phyloP scores from a whole-genome alignment of 2,329 filamentous ascomycete species.

The Scedosporium minutisporum region DNA sequence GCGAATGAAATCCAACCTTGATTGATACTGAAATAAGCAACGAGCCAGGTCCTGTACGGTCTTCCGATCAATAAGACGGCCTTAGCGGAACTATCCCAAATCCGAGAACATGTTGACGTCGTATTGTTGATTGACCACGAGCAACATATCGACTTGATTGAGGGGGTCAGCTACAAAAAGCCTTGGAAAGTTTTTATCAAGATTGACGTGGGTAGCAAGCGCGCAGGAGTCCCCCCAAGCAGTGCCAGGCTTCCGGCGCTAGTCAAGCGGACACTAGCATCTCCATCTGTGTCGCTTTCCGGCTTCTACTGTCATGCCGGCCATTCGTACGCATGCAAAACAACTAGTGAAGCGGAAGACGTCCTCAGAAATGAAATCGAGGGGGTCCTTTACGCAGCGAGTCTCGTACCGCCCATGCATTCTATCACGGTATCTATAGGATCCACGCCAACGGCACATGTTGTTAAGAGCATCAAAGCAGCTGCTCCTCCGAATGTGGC shows the following conservation, averaged over 20 bases:
- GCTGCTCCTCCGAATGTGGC: constrained; percentile 19
- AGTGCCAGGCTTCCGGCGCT: constrained; percentile 17
- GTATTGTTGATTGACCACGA: constrained; percentile 27
- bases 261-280: constrained; percentile 18
- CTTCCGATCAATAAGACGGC: constrained; percentile 27
- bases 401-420: constrained; percentile 16
- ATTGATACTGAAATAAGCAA: neutral
- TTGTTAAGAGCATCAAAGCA: constrained; percentile 20
- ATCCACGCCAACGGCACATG: constrained; percentile 26
- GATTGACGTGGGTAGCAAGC: constrained; percentile 24
- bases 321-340: constrained; percentile 24
- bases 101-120: constrained; percentile 21
- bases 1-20: neutral
- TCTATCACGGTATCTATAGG: constrained; percentile 23
- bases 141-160: constrained; percentile 21
- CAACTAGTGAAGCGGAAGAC: constrained; percentile 20
- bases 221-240: constrained; percentile 21
- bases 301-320: constrained; percentile 29
- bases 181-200: constrained; percentile 28
- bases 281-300: constrained; percentile 19
- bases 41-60: constrained; percentile 24
- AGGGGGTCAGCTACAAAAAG: constrained; percentile 11
- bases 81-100: constrained; percentile 18
- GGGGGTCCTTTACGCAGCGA: constrained; percentile 19
- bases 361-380: constrained; percentile 20